phyloP scores from a whole-genome alignment of 257 asterid species.

The Misopates orontium region DNA sequence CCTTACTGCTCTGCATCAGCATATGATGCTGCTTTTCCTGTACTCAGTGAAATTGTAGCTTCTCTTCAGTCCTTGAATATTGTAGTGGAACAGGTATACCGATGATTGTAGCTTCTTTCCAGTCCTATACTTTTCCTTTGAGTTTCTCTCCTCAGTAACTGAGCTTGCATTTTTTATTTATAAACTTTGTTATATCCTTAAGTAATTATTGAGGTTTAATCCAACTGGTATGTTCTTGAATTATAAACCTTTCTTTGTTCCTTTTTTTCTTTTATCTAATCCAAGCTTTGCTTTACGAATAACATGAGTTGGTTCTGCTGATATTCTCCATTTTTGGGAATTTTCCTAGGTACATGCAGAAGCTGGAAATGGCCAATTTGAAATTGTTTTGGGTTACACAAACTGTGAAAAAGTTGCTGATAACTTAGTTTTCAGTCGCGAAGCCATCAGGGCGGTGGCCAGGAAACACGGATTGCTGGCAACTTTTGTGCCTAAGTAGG shows the following conservation, averaged over 20 bases:
- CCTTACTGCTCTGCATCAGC: constrained; percentile 77
- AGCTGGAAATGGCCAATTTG: constrained; percentile 89
- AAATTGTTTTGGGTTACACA: constrained; percentile 70
- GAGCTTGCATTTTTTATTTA: too few species aligned
- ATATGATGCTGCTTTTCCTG: constrained; percentile 76
- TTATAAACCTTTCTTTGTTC: not conserved
- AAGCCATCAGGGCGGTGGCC: constrained; percentile 76
- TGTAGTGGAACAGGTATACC: constrained; percentile 78
- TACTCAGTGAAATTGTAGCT: constrained; percentile 63
- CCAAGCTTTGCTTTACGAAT: not conserved
- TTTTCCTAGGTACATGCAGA: constrained; percentile 75
- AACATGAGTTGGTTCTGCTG: constrained; percentile 6
- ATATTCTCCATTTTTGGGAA: constrained; percentile 26
- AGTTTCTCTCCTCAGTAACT: too few species aligned
- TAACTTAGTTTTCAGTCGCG: constrained; percentile 72
- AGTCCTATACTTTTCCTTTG: too few species aligned
- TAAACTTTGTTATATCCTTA: too few species aligned
- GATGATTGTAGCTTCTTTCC: not conserved
- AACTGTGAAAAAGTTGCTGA: constrained; percentile 68
- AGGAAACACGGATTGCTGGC: constrained; percentile 86
- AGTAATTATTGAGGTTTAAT: too few species aligned
- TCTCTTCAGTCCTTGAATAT: constrained; percentile 77
- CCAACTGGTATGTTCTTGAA: too few species aligned
- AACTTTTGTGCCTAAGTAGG: constrained; percentile 91
- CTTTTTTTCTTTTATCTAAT: too few species aligned